These are phyloP conservation scores for Xylariomycetidae sp. DNA, from an alignment of 2,329 filamentous ascomycete species.

Conservation along the genomic window DNA sequence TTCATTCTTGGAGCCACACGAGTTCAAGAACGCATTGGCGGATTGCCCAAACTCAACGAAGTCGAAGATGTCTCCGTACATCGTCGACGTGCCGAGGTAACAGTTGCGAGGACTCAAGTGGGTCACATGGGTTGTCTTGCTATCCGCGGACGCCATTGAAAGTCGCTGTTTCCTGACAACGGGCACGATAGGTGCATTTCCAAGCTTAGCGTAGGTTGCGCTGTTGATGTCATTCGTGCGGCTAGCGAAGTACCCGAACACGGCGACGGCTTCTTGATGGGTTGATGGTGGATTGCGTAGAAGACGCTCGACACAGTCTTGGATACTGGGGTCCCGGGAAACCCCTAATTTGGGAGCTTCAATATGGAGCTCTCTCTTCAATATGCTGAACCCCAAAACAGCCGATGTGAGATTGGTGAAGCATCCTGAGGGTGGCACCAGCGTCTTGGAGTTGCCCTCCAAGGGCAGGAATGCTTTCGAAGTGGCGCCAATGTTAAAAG, in stretches of 20 bases:
- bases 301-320: slow-evolving; percentile 68
- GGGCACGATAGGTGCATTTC: slow-evolving; percentile 66
- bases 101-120: slow-evolving; percentile 65
- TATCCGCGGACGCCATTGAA: slow-evolving; percentile 29
- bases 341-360: slow-evolving; percentile 85
- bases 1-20: slow-evolving; percentile 85
- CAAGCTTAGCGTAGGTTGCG: slow-evolving; percentile 53
- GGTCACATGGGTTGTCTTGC: slow-evolving; percentile 34
- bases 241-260: slow-evolving; percentile 80
- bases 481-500: slow-evolving; percentile 52
- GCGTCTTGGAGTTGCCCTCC: slow-evolving; percentile 54
- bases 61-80: slow-evolving; percentile 87
- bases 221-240: slow-evolving; percentile 68
- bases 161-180: slow-evolving; percentile 36
- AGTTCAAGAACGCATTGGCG: slow-evolving; percentile 82
- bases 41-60: slow-evolving; percentile 90
- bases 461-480: slow-evolving; percentile 64
- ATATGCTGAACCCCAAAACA: slow-evolving; percentile 73
- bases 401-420: slow-evolving; percentile 75
- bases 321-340: slow-evolving; percentile 70
- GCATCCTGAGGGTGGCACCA: slow-evolving; percentile 70
- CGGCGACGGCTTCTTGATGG: slow-evolving; percentile 56
- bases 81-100: slow-evolving; percentile 67
- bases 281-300: slow-evolving; percentile 65
- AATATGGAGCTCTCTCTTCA: slow-evolving; percentile 67